These are phyloP conservation scores for Crithidia sp. DNA, from an alignment of 208 protist genomes.

Conservation along the genomic window DNA sequence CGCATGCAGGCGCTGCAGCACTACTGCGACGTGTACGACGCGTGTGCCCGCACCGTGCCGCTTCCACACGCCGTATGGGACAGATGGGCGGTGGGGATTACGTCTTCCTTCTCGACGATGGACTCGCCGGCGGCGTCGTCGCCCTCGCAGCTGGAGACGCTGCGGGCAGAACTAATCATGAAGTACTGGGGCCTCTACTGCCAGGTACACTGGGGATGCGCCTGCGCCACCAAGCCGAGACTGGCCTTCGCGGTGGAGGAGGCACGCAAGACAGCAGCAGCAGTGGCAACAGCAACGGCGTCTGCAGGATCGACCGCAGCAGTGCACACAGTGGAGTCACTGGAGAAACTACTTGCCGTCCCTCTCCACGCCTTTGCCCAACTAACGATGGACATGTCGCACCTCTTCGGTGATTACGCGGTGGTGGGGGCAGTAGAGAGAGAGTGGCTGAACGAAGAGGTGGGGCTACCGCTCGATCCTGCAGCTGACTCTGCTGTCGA, in stretches of 20 bases:
- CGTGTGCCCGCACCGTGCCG: slow-evolving; percentile 31
- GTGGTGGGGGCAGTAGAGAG: slow-evolving; percentile 55
- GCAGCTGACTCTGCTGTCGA: slow-evolving; percentile 36
- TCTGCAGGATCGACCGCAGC: neutral
- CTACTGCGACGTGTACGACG: slow-evolving; percentile 45
- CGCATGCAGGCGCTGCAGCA: slow-evolving; percentile 31
- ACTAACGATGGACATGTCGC: slow-evolving; percentile 47
- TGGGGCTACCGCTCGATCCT: slow-evolving; percentile 24
- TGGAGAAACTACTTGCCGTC: slow-evolving; percentile 3
- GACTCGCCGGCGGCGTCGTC: neutral
- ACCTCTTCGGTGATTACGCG: slow-evolving; percentile 53
- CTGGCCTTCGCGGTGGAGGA: slow-evolving; percentile 17
- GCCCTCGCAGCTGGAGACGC: neutral
- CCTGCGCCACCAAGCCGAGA: slow-evolving; percentile 8
- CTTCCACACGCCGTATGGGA: slow-evolving; percentile 19
- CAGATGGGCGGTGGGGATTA: slow-evolving; percentile 7
- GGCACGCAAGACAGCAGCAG: neutral
- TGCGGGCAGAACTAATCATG: slow-evolving; percentile 9
- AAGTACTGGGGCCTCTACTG: slow-evolving; percentile 24
- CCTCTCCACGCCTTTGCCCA: slow-evolving; percentile 49
- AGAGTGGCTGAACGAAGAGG: slow-evolving; percentile 50
- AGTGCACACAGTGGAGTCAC: neutral
- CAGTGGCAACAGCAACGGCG: neutral
- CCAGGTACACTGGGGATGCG: slow-evolving; percentile 20
- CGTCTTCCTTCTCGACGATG: neutral